Conservation (phyloP, 495 filamentous ascomycete species). For the Trichoderma asperelloides region DNA sequence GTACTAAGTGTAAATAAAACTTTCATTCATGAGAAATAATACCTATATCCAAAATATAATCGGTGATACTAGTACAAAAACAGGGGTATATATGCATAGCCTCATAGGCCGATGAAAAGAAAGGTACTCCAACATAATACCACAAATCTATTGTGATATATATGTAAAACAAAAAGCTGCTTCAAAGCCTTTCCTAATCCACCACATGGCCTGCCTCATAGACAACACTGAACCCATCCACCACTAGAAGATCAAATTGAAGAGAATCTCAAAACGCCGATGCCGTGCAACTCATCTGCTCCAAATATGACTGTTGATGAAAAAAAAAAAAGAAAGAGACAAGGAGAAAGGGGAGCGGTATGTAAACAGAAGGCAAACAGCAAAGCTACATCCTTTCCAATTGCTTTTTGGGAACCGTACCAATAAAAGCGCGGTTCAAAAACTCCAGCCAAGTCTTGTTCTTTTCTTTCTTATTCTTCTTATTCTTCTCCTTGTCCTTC, state of each 20-base stretch:
- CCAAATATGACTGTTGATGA: not conserved
- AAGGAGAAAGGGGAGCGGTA: not conserved
- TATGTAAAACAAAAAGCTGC: not conserved
- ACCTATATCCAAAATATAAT: not conserved
- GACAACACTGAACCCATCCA: not conserved
- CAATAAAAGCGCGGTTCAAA: conserved; percentile 69
- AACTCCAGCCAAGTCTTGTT: conserved; percentile 68
- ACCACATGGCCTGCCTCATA: not conserved
- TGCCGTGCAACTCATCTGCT: not conserved
- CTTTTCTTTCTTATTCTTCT: conserved; percentile 35
- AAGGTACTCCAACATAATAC: not conserved
- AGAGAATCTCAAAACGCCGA: not conserved
- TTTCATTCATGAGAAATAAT: not conserved
- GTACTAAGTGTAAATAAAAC: too few species aligned
- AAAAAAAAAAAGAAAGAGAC: not conserved
- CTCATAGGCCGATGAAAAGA: not conserved
- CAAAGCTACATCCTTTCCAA: conserved; percentile 29
- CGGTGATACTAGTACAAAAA: not conserved
- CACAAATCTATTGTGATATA: not conserved
- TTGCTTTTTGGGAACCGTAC: conserved; percentile 54
- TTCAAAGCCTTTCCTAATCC: not conserved
- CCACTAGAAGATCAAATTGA: not conserved
- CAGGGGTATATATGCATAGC: not conserved
- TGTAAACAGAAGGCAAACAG: not conserved
- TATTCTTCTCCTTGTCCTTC: conserved; percentile 18